Evolutionary conservation across 2,329 filamentous ascomycete species (phyloP).

Genomic region (Cercospora beticola): DNA sequence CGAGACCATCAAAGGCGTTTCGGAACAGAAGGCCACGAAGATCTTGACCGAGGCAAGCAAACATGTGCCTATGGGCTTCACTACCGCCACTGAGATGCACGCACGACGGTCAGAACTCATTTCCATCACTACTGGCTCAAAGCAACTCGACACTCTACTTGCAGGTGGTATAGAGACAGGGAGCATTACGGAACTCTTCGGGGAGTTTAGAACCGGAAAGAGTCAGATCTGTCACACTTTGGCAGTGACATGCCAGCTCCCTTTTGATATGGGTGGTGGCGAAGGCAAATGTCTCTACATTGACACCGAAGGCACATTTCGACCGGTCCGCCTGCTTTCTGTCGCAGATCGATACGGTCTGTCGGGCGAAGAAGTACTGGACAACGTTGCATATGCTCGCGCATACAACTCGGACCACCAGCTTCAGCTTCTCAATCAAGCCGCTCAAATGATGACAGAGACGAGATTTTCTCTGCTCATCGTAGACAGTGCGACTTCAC

Average conservation of each 20-base stretch:
- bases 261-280: constrained; percentile 97
- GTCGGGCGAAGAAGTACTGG: constrained; percentile 93
- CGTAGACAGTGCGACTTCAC: constrained; percentile 90
- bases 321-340: constrained; percentile 83
- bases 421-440: constrained; percentile 89
- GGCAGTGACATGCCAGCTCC: constrained; percentile 96
- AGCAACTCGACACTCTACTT: constrained; percentile 91
- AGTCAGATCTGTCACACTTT: constrained; percentile 98
- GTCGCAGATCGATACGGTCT: constrained; percentile 94
- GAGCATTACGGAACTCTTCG: constrained; percentile 96
- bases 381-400: constrained; percentile 96
- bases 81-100: constrained; percentile 98
- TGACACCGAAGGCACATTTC: constrained; percentile 94
- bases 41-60: constrained; percentile 90
- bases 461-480: constrained; percentile 94
- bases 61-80: constrained; percentile 97
- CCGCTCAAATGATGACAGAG: constrained; percentile 98
- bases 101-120: constrained; percentile 94
- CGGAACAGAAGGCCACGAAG: constrained; percentile 92
- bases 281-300: constrained; percentile 99
- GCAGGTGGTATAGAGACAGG: constrained; percentile 95
- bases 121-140: constrained; percentile 95
- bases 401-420: constrained; percentile 99
- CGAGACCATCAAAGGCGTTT: constrained; percentile 97
- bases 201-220: constrained; percentile 96